Evolutionary conservation across 257 asterid species (phyloP).

Genomic region (Ocimum tenuiflorum): DNA sequence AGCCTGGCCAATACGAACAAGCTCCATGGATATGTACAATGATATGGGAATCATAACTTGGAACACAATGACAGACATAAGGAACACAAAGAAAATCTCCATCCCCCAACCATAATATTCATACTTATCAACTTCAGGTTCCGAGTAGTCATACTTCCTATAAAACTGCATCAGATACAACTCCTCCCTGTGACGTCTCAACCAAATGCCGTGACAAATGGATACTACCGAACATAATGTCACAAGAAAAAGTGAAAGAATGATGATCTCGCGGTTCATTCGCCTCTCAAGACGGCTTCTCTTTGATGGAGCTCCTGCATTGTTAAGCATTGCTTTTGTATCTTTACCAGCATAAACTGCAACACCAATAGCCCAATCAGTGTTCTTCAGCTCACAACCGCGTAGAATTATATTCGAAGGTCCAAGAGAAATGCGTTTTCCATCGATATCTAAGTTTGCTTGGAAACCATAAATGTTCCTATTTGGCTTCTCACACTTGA

Average conservation of each 20-base stretch:
- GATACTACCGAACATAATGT: constrained; percentile 54
- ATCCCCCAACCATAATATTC: constrained; percentile 82
- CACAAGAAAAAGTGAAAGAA: constrained; percentile 67
- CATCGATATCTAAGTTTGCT: constrained; percentile 82
- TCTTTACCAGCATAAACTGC: constrained; percentile 85
- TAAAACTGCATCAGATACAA: constrained; percentile 68
- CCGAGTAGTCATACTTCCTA: constrained; percentile 61
- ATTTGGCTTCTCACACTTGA: constrained; percentile 92
- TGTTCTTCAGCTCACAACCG: constrained; percentile 96
- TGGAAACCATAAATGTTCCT: constrained; percentile 92
- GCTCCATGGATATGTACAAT: constrained; percentile 93
- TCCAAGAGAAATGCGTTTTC: constrained; percentile 85
- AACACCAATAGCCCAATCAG: constrained; percentile 81
- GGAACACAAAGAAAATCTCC: constrained; percentile 84
- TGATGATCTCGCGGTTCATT: constrained; percentile 81
- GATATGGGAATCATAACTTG: constrained; percentile 98
- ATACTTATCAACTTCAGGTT: constrained; percentile 38
- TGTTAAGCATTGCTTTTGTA: constrained; percentile 97
- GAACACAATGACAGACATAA: constrained; percentile 89
- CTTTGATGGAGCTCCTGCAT: constrained; percentile 94
- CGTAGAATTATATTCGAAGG: constrained; percentile 88
- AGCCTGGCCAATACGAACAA: constrained; percentile 98
- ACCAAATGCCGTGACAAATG: constrained; percentile 74
- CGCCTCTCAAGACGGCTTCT: constrained; percentile 83
- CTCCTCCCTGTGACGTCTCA: constrained; percentile 62